Percentiles rank a stretch among this genome's conserved stretches.
phyloP scores from a whole-genome alignment of 805 yeast species.

The Wickerhamiella musiphila region DNA sequence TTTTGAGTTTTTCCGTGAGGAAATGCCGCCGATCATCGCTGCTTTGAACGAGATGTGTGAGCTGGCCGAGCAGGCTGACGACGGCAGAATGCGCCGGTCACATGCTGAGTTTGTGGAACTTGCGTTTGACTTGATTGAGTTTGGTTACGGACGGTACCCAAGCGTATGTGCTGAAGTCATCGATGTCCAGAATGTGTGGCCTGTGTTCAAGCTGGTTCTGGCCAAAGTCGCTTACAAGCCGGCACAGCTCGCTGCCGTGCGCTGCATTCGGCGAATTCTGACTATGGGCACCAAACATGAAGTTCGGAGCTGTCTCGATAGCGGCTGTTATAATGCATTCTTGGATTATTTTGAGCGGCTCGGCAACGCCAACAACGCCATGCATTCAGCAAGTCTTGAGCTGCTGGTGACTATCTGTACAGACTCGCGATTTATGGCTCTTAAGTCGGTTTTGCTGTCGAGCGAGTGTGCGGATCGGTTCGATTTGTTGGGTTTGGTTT shows the following conservation, averaged over 20 bases:
- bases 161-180: constrained; percentile 42
- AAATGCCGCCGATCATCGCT: constrained; percentile 40
- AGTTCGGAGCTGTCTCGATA: constrained; percentile 31
- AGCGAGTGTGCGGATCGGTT: too few relatives aligned
- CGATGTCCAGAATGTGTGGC: constrained; percentile 38
- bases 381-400: constrained; percentile 62
- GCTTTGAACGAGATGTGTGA: constrained; percentile 32
- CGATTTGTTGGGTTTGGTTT: too few relatives aligned
- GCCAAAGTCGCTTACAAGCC: constrained; percentile 28
- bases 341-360: constrained; percentile 34
- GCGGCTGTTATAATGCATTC: constrained; percentile 33
- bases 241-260: constrained; percentile 45
- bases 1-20: constrained; percentile 35
- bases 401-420: constrained; percentile 22
- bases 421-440: too few relatives aligned
- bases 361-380: constrained; percentile 37
- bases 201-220: constrained; percentile 37
- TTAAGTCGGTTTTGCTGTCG: too few relatives aligned
- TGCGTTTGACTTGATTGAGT: constrained; percentile 53
- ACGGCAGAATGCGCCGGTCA: background rate
- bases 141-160: constrained; percentile 45
- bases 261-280: constrained; percentile 47
- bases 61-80: constrained; percentile 9
- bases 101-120: constrained; percentile 23
- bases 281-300: constrained; percentile 36